phyloP scores from a whole-genome alignment of 208 protist genomes.

The Herpetomonas muscarum region DNA sequence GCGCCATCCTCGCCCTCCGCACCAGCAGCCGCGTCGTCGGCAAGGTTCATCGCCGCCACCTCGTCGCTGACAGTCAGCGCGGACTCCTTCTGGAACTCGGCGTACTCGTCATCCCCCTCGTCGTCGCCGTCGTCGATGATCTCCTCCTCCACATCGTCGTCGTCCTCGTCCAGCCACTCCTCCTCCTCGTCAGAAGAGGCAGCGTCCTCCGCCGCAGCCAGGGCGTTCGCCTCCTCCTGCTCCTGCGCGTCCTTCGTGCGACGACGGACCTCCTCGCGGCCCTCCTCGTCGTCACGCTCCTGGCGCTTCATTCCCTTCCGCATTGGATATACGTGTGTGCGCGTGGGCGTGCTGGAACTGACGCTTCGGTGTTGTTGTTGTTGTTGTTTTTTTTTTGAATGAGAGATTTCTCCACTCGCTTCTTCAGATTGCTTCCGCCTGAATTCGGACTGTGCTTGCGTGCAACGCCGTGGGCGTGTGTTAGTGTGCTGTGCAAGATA shows the following conservation, averaged over 20 bases:
- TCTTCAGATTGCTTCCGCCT: too few species aligned
- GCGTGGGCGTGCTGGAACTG: neutral
- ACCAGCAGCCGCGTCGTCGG: constrained; percentile 17
- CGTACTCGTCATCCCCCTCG: constrained; percentile 82
- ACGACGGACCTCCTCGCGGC: constrained; percentile 13
- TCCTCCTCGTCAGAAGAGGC: constrained; percentile 18
- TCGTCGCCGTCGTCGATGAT: constrained; percentile 49
- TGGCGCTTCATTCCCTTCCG: constrained; percentile 38
- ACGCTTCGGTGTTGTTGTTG: constrained; percentile 3
- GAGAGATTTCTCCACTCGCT: neutral
- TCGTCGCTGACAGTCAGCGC: constrained; percentile 2
- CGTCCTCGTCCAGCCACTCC: constrained; percentile 24
- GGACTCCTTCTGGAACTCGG: constrained; percentile 69
- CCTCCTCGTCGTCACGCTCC: constrained; percentile 30
- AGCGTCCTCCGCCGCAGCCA: constrained; percentile 17
- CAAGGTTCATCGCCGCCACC: constrained; percentile 35
- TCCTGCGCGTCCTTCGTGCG: constrained; percentile 37
- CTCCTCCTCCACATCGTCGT: constrained; percentile 44
- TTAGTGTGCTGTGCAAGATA: too few species aligned
- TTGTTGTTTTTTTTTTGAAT: constrained; percentile 2
- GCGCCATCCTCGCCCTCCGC: constrained; percentile 31
- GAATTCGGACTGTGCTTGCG: too few species aligned
- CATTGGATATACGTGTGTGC: constrained; percentile 10
- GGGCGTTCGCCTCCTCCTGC: constrained; percentile 35
- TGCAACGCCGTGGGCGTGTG: too few species aligned